Conservation (phyloP, 768 basidiomycete genomes). For the Amanita phalloides region DNA sequence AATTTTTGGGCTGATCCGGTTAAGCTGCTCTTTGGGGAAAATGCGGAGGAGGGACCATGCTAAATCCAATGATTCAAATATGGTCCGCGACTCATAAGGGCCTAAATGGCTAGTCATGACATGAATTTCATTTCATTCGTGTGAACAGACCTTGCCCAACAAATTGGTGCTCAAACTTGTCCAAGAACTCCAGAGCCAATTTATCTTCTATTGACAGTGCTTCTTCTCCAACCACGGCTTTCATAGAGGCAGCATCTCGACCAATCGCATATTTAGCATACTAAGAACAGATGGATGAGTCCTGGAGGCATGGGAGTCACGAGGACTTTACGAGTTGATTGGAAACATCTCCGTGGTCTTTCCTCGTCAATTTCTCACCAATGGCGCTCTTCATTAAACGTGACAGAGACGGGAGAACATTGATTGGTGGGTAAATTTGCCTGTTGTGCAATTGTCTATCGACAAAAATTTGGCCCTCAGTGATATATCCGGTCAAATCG, state of each 20-base stretch:
- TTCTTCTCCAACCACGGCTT: conserved; percentile 98
- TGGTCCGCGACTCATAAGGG: conserved; percentile 87
- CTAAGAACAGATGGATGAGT: conserved; percentile 24
- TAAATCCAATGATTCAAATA: conserved; percentile 95
- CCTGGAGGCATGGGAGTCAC: not conserved
- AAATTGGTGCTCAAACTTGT: conserved; percentile 96
- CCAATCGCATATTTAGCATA: conserved; percentile 99
- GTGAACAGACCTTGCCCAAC: conserved; percentile 77
- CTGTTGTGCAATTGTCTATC: conserved; percentile 95
- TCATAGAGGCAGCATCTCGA: conserved; percentile 95
- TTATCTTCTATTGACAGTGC: conserved; percentile 93
- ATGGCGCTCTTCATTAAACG: conserved; percentile 99
- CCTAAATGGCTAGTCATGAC: conserved; percentile 31
- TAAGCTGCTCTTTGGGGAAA: conserved; percentile 98
- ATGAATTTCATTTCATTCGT: conserved; percentile 7
- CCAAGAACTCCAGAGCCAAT: conserved; percentile 92
- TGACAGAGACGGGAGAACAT: conserved; percentile 95
- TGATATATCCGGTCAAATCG: conserved; percentile 98
- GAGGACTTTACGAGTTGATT: conserved; percentile 80
- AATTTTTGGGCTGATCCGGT: conserved; percentile 96
- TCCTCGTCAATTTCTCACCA: conserved; percentile 92
- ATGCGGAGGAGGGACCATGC: conserved; percentile 95
- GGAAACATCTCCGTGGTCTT: conserved; percentile 98
- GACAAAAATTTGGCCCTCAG: conserved; percentile 98
- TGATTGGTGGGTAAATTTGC: conserved; percentile 98